A percentile compares a stretch with the other conserved stretches of the same genome.
Evolutionary conservation across 2,329 filamentous ascomycete genomes (phyloP).

Genomic region (Bipolaris gigantea): DNA sequence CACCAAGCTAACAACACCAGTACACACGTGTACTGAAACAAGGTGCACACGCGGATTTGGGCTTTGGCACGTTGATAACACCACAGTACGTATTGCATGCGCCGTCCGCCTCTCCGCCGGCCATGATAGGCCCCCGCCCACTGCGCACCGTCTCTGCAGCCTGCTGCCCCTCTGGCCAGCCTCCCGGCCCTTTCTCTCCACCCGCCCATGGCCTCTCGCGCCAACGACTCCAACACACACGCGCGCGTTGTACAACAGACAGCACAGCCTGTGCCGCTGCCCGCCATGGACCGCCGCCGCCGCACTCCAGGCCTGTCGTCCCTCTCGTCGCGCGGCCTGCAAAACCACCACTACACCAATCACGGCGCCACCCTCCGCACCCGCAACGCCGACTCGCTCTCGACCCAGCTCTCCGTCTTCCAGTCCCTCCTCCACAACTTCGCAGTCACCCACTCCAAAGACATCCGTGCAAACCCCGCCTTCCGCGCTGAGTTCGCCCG

Average conservation of each 20-base stretch:
- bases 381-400: conserved; percentile 80
- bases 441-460: conserved; percentile 88
- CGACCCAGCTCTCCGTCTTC: conserved; percentile 94
- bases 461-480: conserved; percentile 91
- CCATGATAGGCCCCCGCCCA: background rate
- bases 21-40: background rate
- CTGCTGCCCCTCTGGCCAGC: background rate
- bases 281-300: conserved; percentile 56
- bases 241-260: background rate
- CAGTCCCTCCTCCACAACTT: conserved; percentile 94
- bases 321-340: conserved; percentile 59
- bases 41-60: background rate
- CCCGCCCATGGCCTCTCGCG: background rate
- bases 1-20: background rate
- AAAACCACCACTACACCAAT: conserved; percentile 84
- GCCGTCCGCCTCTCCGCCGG: background rate
- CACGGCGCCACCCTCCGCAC: conserved; percentile 87
- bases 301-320: conserved; percentile 89
- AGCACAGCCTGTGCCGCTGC: background rate
- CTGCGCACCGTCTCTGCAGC: background rate
- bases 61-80: background rate
- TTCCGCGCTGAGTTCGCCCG: conserved; percentile 97
- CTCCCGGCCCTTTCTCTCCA: background rate
- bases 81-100: too few relatives aligned
- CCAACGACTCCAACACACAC: background rate